These are phyloP conservation scores for Xylaria sp. DNA, from an alignment of 2,329 filamentous ascomycete species.

Conservation along the genomic window DNA sequence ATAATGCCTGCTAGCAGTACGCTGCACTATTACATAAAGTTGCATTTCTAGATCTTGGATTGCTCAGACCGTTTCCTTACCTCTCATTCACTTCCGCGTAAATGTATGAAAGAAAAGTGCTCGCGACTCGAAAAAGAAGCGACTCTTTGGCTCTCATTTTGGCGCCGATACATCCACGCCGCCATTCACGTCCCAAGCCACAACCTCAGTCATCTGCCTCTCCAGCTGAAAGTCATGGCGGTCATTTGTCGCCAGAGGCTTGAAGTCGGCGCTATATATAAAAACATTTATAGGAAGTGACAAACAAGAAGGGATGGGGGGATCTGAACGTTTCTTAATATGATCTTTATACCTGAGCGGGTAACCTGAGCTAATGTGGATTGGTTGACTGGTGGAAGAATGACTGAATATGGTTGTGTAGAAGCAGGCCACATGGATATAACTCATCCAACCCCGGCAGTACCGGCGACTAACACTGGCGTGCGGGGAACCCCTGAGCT, in stretches of 20 bases:
- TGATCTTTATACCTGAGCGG: constrained; percentile 12
- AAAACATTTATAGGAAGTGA: background rate
- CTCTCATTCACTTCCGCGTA: constrained; percentile 3
- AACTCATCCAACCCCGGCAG: background rate
- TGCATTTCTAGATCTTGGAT: constrained; percentile 7
- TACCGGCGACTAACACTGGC: background rate
- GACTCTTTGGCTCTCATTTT: background rate
- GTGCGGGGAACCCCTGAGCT: constrained; percentile 30
- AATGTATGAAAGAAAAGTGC: background rate
- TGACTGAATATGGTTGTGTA: constrained; percentile 10
- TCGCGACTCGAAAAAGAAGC: background rate
- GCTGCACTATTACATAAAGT: background rate
- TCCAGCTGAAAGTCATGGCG: constrained; percentile 1
- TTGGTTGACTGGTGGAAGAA: constrained; percentile 23
- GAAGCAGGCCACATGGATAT: background rate
- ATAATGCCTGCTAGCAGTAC: background rate
- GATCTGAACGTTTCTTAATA: background rate
- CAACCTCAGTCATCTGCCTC: background rate
- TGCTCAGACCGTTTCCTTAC: background rate
- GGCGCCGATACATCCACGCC: background rate
- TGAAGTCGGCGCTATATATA: background rate
- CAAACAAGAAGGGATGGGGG: background rate
- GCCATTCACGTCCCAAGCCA: background rate
- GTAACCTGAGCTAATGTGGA: constrained; percentile 8
- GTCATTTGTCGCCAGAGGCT: background rate